These are phyloP conservation scores for Filosporella fistucella DNA, from an alignment of 495 filamentous ascomycete genomes.

Conservation along the genomic window DNA sequence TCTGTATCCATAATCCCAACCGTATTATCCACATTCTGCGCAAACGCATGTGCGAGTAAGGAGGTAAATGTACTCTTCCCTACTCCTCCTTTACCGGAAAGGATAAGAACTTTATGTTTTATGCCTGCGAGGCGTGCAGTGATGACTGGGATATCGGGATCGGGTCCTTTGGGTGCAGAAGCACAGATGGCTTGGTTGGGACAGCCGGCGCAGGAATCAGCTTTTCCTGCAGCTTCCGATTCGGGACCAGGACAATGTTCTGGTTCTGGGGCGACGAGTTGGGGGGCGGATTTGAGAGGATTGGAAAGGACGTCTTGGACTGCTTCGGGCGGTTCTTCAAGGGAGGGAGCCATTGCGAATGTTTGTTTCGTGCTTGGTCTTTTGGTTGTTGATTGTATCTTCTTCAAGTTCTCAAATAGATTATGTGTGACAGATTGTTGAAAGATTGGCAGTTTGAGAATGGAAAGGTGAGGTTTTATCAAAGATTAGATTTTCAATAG, in stretches of 20 bases:
- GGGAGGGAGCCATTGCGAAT: constrained; percentile 61
- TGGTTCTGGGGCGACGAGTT: constrained; percentile 89
- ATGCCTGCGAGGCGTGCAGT: constrained; percentile 75
- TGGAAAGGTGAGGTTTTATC: neutral
- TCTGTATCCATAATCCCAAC: constrained; percentile 97
- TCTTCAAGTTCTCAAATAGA: neutral
- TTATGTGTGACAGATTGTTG: neutral
- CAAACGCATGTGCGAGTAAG: constrained; percentile 83
- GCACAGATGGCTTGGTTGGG: constrained; percentile 96
- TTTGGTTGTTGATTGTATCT: too few relatives aligned
- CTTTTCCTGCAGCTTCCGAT: constrained; percentile 76
- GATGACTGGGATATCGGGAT: constrained; percentile 88
- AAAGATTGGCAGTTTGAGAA: neutral
- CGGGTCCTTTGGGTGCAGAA: constrained; percentile 88
- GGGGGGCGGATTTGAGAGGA: constrained; percentile 64
- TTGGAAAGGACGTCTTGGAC: constrained; percentile 62
- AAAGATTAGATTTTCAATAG: neutral
- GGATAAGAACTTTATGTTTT: constrained; percentile 83
- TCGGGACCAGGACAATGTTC: constrained; percentile 97
- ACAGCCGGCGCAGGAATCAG: constrained; percentile 86
- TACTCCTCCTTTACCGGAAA: constrained; percentile 94
- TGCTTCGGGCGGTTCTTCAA: constrained; percentile 62
- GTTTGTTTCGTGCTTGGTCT: too few relatives aligned
- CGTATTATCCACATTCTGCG: constrained; percentile 64
- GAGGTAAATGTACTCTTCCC: constrained; percentile 91